A percentile compares a stretch with the other conserved stretches of the same genome.
Conservation (phyloP, 1,284 basidiomycete genomes). For the Neonothopanus nambi region DNA sequence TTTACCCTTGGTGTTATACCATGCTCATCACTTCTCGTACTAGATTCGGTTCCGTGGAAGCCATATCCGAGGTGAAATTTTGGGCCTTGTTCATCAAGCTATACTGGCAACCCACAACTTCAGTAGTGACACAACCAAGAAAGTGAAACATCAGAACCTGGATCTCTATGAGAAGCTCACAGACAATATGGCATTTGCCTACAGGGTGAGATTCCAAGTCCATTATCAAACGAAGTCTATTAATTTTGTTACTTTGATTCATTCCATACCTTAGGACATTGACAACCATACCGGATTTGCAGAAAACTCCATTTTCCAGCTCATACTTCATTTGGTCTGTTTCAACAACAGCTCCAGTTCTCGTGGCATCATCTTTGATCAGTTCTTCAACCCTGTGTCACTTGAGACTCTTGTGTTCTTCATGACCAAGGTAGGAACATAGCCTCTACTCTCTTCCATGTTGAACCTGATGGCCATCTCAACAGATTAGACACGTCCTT, state of each 20-base stretch:
- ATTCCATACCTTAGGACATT: neutral
- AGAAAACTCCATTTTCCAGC: conserved; percentile 4
- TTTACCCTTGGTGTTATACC: neutral
- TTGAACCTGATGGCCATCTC: neutral
- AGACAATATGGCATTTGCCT: neutral
- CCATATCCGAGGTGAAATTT: neutral
- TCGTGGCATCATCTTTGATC: conserved; percentile 3
- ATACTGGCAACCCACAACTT: neutral
- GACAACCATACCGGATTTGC: neutral
- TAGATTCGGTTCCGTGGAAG: neutral
- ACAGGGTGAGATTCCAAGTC: neutral
- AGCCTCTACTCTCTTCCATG: neutral
- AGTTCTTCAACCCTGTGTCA: conserved; percentile 6
- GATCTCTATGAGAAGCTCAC: neutral
- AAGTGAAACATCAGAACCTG: neutral
- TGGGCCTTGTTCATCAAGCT: neutral
- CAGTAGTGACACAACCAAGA: neutral
- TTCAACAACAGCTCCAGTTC: conserved; percentile 2
- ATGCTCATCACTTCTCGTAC: no score
- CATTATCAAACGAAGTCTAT: no score
- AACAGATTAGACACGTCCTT: neutral
- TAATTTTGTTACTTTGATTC: neutral
- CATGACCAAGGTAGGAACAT: conserved; percentile 4
- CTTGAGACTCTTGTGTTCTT: conserved; percentile 2
- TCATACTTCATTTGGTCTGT: conserved; percentile 3